These are phyloP conservation scores for Amanita subjunquillea DNA, from an alignment of 768 basidiomycete genomes.

Conservation along the genomic window DNA sequence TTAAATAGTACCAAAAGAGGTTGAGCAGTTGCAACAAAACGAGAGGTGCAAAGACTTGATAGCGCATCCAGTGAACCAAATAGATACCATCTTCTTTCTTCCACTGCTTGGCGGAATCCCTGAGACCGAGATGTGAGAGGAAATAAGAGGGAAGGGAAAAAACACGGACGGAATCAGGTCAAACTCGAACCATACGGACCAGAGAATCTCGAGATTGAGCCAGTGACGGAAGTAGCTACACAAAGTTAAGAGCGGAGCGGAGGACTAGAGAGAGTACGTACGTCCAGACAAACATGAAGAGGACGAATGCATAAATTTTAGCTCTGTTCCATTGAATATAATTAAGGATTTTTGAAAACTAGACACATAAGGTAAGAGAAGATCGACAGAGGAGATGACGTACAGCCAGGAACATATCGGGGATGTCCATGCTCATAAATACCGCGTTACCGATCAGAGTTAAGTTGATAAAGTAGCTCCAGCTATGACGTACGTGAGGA, in stretches of 20 bases:
- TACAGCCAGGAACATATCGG: slow-evolving; percentile 82
- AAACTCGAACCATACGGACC: slow-evolving; percentile 78
- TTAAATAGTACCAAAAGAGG: slow-evolving; percentile 88
- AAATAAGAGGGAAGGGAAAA: not conserved
- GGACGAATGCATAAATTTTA: slow-evolving; percentile 50
- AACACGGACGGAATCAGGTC: slow-evolving; percentile 63
- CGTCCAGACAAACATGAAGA: slow-evolving; percentile 76
- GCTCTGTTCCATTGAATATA: slow-evolving; percentile 65
- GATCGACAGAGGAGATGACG: slow-evolving; percentile 17
- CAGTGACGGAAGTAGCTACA: slow-evolving; percentile 38
- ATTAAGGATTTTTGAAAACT: slow-evolving; percentile 83
- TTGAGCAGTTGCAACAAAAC: slow-evolving; percentile 74
- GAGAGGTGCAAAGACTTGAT: slow-evolving; percentile 71
- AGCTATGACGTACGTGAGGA: slow-evolving; percentile 30
- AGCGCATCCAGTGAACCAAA: slow-evolving; percentile 69
- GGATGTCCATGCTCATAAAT: slow-evolving; percentile 95
- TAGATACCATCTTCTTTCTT: slow-evolving; percentile 53
- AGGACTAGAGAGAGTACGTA: slow-evolving; percentile 27
- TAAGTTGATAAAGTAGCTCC: slow-evolving; percentile 75
- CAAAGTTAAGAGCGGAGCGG: slow-evolving; percentile 1
- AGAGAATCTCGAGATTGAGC: slow-evolving; percentile 77
- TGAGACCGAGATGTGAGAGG: slow-evolving; percentile 13
- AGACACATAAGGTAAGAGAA: not conserved
- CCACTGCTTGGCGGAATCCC: slow-evolving; percentile 48
- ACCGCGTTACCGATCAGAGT: slow-evolving; percentile 88